Base-by-base conservation (phyloP, 352 stramenopile genomes). In the Globisporangium nagaii region DNA sequence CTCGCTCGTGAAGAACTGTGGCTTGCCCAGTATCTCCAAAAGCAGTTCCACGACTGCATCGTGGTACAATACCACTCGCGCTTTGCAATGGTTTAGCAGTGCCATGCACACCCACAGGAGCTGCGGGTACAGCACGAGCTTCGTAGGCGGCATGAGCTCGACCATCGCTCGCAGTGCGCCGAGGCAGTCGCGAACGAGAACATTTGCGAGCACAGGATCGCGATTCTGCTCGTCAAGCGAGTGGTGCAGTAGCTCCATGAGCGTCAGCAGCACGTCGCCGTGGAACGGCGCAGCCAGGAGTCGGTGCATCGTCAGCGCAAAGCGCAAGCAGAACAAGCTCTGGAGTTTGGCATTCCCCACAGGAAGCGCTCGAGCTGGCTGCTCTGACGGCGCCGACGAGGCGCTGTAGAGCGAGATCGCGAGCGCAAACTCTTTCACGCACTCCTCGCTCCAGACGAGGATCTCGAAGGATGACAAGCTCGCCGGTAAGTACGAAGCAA, bases 41-140 rank as follows among this genome's bases (percentile, higher is more conserved):
- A 90, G 46, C 5, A 90, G 45, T n/a, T 71, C 56, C 35, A 84
- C 45, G 4, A 72, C 62, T 27, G 60, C 35, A 1, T 58, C 28
- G 10, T 76, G 60, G 12, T 79, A 65, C 10, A 47, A 7, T 5
- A 17, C 45, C 4, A 32, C 10, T 31, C 12, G 41, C 54, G 58
- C 34, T 54, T 60, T 62, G 44, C 61, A 64, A 49, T 91, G 71
- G 39, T 82, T 86, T 22, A 93, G 60, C n/a, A 93, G 52, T 13
- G 80, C 76, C 11, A 88, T 64, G 9, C 71, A 68, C 0, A 89
- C 77, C 83, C 80, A 93, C 20, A 89, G 56, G 6, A 93, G 63
- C 60, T 91, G 83, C 1, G 80, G 80, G 31, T 86, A 93, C n/a
- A 93, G 36, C 41, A 70, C 69, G 4, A 91, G 59, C 60, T 77